Percentiles rank a stretch among this genome's conserved stretches.
Conservation (phyloP, 768 basidiomycete species). For the Auricularia heimuer region DNA sequence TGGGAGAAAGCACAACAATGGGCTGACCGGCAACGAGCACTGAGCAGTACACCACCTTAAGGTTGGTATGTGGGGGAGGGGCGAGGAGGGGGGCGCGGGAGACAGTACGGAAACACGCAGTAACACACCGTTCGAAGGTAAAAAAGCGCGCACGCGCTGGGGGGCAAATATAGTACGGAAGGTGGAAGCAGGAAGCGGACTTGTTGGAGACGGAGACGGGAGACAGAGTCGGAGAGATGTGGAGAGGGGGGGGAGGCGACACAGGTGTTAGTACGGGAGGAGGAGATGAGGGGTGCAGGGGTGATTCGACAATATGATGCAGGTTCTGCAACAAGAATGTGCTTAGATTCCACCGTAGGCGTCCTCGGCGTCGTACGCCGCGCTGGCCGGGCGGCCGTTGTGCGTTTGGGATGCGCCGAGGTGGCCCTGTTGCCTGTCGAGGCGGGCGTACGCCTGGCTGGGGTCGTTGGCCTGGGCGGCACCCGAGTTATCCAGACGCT, state of each 20-base stretch:
- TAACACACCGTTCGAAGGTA: neutral
- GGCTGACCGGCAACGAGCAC: neutral
- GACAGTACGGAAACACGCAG: neutral
- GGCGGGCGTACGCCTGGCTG: constrained; percentile 5
- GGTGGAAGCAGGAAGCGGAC: no score
- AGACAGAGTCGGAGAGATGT: neutral
- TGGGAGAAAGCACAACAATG: neutral
- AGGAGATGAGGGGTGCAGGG: no score
- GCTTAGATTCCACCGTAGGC: constrained; percentile 59
- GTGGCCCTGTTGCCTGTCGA: constrained; percentile 8
- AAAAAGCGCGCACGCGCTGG: no score
- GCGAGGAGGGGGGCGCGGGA: neutral
- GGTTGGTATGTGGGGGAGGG: neutral
- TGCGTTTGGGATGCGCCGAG: neutral
- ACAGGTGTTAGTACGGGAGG: no score
- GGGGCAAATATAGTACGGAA: no score
- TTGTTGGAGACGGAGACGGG: no score
- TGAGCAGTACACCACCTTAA: neutral
- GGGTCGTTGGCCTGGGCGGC: constrained; percentile 23
- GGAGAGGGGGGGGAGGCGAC: no score
- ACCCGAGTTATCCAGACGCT: constrained; percentile 2
- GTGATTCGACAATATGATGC: neutral
- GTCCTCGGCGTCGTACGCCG: constrained; percentile 51
- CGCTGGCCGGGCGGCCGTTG: constrained; percentile 34
- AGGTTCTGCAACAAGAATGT: neutral